Percentiles rank a stretch among this genome's conserved stretches.
Evolutionary conservation across 495 filamentous ascomycete species (phyloP).

Genomic region (Penicillium flavigenum): DNA sequence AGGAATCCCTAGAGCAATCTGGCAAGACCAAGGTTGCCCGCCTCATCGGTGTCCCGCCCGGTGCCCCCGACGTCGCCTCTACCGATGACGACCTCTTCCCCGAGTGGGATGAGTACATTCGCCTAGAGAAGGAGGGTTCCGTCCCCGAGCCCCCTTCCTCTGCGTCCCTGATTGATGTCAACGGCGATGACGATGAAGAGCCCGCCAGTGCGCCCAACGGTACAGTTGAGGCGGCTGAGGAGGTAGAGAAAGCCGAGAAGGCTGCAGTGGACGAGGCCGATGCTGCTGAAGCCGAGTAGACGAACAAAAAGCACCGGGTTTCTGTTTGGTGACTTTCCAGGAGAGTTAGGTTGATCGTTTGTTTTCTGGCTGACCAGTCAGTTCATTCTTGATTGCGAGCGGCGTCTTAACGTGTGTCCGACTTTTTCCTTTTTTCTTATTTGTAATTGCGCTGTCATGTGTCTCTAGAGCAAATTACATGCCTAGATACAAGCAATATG

Average conservation of each 20-base stretch:
- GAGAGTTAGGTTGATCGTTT: conserved; percentile 32
- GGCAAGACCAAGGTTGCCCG: conserved; percentile 83
- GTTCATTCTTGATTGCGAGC: conserved; percentile 32
- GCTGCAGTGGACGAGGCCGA: conserved; percentile 24
- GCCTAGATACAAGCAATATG: conserved; percentile 13
- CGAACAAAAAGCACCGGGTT: conserved; percentile 14
- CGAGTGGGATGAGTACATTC: conserved; percentile 89
- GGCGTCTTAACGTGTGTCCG: conserved; percentile 38
- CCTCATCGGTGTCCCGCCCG: conserved; percentile 77
- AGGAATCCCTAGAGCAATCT: conserved; percentile 68
- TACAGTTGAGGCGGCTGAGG: conserved; percentile 31
- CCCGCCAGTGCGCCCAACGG: conserved; percentile 37
- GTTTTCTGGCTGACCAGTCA: conserved; percentile 23
- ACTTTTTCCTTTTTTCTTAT: conserved; percentile 21
- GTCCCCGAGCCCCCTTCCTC: conserved; percentile 42
- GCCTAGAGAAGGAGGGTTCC: conserved; percentile 68
- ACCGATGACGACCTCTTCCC: conserved; percentile 93
- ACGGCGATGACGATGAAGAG: conserved; percentile 37
- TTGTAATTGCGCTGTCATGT: conserved; percentile 13
- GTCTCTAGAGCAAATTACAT: conserved; percentile 7
- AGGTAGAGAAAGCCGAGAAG: conserved; percentile 16
- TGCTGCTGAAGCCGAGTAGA: conserved; percentile 29
- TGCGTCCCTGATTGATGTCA: conserved; percentile 51
- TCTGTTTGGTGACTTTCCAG: conserved; percentile 22
- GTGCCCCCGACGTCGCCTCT: conserved; percentile 44